Percentiles rank a stretch among this genome's conserved stretches.
These are phyloP conservation scores for Paradendryphiella salina DNA, from an alignment of 2,329 filamentous ascomycete genomes.

Conservation along the genomic window DNA sequence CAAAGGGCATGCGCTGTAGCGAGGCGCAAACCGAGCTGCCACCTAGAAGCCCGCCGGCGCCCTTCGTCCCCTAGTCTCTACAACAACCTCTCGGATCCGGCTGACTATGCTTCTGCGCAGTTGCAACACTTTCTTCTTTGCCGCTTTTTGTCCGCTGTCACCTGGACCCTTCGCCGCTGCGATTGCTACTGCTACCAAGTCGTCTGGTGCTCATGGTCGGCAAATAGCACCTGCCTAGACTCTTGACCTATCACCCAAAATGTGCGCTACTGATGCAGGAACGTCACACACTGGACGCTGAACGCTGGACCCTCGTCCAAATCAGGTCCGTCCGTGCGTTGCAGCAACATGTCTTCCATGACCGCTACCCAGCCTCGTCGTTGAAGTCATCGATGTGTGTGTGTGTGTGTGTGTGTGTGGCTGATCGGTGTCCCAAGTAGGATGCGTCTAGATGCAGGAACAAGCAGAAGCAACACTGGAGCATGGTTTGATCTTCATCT, in stretches of 20 bases:
- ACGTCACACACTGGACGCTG: slow-evolving; percentile 13
- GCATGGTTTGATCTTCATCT: slow-evolving; percentile 45
- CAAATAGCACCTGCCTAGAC: background rate
- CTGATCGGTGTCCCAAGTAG: slow-evolving; percentile 28
- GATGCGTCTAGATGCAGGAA: slow-evolving; percentile 44
- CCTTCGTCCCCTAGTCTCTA: slow-evolving; percentile 5
- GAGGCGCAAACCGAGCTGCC: background rate
- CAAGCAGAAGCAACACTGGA: slow-evolving; percentile 40
- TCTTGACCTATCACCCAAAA: background rate
- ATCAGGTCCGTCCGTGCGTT: slow-evolving; percentile 13
- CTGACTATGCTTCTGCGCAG: background rate
- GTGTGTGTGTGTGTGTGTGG: too few species aligned
- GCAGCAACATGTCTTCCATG: slow-evolving; percentile 19
- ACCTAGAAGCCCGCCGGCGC: slow-evolving; percentile 4
- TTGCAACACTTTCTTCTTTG: background rate
- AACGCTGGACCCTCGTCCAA: slow-evolving; percentile 12
- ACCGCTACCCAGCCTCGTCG: slow-evolving; percentile 21
- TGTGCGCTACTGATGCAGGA: slow-evolving; percentile 14
- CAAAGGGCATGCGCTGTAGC: background rate
- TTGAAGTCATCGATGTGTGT: slow-evolving; percentile 25
- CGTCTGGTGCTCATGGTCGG: background rate
- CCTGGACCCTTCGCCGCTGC: background rate
- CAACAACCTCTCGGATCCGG: background rate
- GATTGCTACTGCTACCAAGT: background rate
- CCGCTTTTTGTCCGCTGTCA: slow-evolving; percentile 12